Percentiles rank a stretch among this genome's conserved stretches.
Conservation (phyloP, 805 yeast species). For the Metschnikowia matae region DNA sequence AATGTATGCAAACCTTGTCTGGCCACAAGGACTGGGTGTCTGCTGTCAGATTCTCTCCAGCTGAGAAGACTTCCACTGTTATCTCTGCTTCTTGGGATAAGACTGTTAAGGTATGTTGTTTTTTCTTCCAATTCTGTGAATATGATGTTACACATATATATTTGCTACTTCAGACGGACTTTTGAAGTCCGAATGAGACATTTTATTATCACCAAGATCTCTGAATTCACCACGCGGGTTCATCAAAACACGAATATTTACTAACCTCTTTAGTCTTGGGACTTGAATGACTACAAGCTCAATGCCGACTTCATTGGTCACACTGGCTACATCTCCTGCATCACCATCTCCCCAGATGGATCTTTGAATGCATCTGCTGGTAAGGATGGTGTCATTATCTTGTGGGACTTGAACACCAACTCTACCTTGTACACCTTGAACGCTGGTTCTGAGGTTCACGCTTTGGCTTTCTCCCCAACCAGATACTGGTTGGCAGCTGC, state of each 20-base stretch:
- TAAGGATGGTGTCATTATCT: conserved; percentile 97
- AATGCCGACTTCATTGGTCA: conserved; percentile 98
- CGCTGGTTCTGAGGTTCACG: conserved; percentile 95
- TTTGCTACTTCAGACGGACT: conserved; percentile 99
- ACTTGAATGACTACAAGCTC: conserved; percentile 74
- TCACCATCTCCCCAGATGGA: conserved; percentile 99
- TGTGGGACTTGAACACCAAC: conserved; percentile 93
- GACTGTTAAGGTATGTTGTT: conserved; percentile 90
- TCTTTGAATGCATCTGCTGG: conserved; percentile 99
- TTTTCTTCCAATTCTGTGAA: conserved; percentile 21
- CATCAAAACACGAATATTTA: conserved; percentile 21
- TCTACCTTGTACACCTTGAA: conserved; percentile 86
- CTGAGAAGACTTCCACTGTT: conserved; percentile 63
- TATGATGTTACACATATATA: conserved; percentile 74
- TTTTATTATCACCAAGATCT: conserved; percentile 94
- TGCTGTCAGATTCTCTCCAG: conserved; percentile 95
- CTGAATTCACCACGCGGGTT: conserved; percentile 52
- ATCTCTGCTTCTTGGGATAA: conserved; percentile 99
- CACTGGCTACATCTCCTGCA: conserved; percentile 96
- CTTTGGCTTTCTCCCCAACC: conserved; percentile 99
- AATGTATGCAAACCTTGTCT: conserved; percentile 87
- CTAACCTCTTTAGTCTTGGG: conserved; percentile 84
- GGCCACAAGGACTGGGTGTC: conserved; percentile 99
- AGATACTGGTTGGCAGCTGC: conserved; percentile 99
- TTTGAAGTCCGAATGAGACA: conserved; percentile 88